A percentile compares a stretch with the other conserved stretches of the same genome.
These are phyloP conservation scores for Dendrocalamus latiflorus DNA, from an alignment of 202 grass and related monocot genomes.

Conservation along the genomic window DNA sequence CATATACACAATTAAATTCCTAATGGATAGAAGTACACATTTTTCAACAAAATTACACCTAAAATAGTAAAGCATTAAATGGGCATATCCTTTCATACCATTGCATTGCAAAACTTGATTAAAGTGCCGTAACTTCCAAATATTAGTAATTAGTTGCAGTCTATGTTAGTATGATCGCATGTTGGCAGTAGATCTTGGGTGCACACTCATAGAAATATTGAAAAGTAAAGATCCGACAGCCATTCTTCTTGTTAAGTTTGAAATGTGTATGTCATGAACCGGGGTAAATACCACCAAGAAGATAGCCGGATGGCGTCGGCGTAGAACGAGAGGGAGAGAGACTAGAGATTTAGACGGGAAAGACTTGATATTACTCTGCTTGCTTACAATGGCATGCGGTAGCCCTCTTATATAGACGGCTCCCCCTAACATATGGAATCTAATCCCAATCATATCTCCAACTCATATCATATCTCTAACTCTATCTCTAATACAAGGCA, in stretches of 20 bases:
- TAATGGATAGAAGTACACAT: not conserved
- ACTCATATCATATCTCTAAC: no score
- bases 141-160: not conserved
- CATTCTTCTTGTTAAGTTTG: not conserved
- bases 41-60: not conserved
- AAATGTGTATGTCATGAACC: no score
- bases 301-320: no score
- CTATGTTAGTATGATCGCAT: not conserved
- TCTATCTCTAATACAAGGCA: no score
- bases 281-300: no score
- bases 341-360: no score
- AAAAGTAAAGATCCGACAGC: not conserved
- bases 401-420: no score
- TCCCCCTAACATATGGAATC: no score
- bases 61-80: not conserved
- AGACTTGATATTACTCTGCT: no score
- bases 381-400: no score
- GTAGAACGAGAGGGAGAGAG: no score
- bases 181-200: not conserved
- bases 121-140: not conserved
- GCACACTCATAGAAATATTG: not conserved
- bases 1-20: not conserved
- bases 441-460: no score
- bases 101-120: not conserved
- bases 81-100: not conserved